Evolutionary conservation across 345 rosid genomes (phyloP), one percentile per base, ranked within the genome.

Genomic region (Rhodamnia argentea): DNA sequence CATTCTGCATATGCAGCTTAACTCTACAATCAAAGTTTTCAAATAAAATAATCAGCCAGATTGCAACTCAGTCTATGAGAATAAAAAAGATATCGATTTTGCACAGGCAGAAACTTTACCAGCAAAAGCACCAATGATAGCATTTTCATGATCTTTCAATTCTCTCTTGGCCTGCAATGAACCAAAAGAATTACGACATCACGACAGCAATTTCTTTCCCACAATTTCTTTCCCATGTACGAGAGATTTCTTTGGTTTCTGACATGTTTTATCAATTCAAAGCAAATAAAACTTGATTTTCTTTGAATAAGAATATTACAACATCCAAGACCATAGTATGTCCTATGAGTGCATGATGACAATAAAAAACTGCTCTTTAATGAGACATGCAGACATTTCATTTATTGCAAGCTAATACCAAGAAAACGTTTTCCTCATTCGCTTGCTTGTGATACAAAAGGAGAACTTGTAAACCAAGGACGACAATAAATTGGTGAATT

Each of bases 111-210:
- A 70, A 70, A 37, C 26, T 37, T 37, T 70, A 70, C 81, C 99
- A 95, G 55, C 95, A 89, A 96, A 96, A 86, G 99, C 99, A 86
- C 98, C 99, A 76, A 96, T 89, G 13, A 95, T 78, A 84, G 99
- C 98, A 89, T 94, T 97, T 90, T 96, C 99, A n/a, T 95, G 93
- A 91, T 97, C 99, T 87, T 90, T 97, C 82, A 96, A 90, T 88
- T 97, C 96, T 92, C 98, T 93, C 29, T 84, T 83, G 82, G 99
- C 96, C 99, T 96, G 91, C 85, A 70, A 70, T 3, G 4, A 37
- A 37, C 40, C 47, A 37, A 37, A 37, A 70, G 81, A 70, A 70
- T 5, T 70, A 70, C 5, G 7, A 70, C 81, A 37, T 37, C 81
- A 37, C 6, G 81, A 18, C 47, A 70, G 10, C 47, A 70, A 70